phyloP scores from a whole-genome alignment of 768 basidiomycete genomes.

The Scleroderma citrinum region DNA sequence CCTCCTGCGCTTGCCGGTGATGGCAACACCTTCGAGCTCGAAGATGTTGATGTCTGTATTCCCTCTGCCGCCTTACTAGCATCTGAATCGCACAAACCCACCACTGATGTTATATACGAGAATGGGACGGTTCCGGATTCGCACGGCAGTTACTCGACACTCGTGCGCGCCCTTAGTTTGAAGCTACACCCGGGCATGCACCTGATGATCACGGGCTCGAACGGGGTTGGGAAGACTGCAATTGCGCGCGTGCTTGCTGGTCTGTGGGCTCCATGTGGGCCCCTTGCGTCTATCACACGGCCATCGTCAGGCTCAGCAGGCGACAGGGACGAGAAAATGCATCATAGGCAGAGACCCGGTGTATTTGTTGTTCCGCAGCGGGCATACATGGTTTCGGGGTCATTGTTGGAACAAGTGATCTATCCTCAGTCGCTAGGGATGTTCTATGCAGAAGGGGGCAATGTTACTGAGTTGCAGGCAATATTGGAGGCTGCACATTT shows the following conservation, averaged over 20 bases:
- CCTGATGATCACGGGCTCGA: slow-evolving; percentile 88
- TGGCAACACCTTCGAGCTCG: slow-evolving; percentile 50
- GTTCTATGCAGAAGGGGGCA: slow-evolving; percentile 57
- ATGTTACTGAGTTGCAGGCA: slow-evolving; percentile 63
- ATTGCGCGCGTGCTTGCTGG: slow-evolving; percentile 86
- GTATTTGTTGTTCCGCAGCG: slow-evolving; percentile 90
- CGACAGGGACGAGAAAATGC: slow-evolving; percentile 30
- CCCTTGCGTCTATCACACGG: slow-evolving; percentile 27
- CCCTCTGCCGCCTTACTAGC: slow-evolving; percentile 28
- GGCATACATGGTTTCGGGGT: slow-evolving; percentile 87
- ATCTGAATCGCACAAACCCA: slow-evolving; percentile 3
- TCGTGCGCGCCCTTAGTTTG: slow-evolving; percentile 69
- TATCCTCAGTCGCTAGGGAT: slow-evolving; percentile 70
- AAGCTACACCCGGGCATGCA: slow-evolving; percentile 69
- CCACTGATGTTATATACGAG: background rate
- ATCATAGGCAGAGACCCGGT: slow-evolving; percentile 32
- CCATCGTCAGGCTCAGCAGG: slow-evolving; percentile 22
- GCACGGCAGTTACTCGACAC: slow-evolving; percentile 23
- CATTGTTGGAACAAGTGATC: slow-evolving; percentile 87
- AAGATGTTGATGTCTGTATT: slow-evolving; percentile 66
- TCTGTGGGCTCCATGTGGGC: slow-evolving; percentile 67
- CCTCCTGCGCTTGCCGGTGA: slow-evolving; percentile 31
- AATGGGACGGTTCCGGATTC: slow-evolving; percentile 1
- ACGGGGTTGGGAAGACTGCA: slow-evolving; percentile 88
- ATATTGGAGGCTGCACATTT: slow-evolving; percentile 81